Evolutionary conservation across 352 stramenopile genomes (phyloP), one percentile per base, ranked within the genome.

Genomic region (Globisporangium cederbergense): DNA sequence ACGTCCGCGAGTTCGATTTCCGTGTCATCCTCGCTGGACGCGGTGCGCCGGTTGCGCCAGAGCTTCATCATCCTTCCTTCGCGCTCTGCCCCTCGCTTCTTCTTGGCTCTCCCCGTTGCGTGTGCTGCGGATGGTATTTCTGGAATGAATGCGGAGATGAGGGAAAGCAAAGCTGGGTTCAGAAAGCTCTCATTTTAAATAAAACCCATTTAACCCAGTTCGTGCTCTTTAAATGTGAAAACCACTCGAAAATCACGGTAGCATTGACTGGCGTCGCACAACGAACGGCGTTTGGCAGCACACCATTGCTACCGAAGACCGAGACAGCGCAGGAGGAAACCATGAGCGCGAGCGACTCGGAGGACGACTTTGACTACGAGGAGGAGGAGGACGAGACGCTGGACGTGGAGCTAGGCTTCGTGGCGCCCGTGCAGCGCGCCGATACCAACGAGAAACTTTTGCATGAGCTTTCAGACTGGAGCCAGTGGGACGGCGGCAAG

Each of bases 401-500:
- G 4, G 78, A 91, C 2, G 79, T 95, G 40, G 86, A 96, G 64
- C 72, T 96, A 38, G 88, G 88, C 64, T 94, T 95, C 60, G 76
- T 88, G 38, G 67, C 78, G 22, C 72, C 70, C 32, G 56, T 88
- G 3, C 66, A 80, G 20, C 57, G 50, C 8, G 61, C 77, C 10
- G 38, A 68, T 5, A 38, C 66, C 16, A 36, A 45, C 72, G 11
- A 32, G 18, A 46, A 67, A 45, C 32, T 75, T 16, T 59, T 93
- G 52, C 80, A 93, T 42, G 57, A 72, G 25, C 71, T 72, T 52
- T 64, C 73, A 28, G 73, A 91, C 65, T 98, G 91, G 91, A 80
- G 75, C 62, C 71, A 91, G 54, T 98, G 95, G 95, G 95, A 98
- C 71, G 92, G 95, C 58, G 93, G 95, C 58, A 91, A 96, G 66